Evolutionary conservation across 495 filamentous ascomycete species (phyloP).

Genomic region (Penicillium simplicissimum): DNA sequence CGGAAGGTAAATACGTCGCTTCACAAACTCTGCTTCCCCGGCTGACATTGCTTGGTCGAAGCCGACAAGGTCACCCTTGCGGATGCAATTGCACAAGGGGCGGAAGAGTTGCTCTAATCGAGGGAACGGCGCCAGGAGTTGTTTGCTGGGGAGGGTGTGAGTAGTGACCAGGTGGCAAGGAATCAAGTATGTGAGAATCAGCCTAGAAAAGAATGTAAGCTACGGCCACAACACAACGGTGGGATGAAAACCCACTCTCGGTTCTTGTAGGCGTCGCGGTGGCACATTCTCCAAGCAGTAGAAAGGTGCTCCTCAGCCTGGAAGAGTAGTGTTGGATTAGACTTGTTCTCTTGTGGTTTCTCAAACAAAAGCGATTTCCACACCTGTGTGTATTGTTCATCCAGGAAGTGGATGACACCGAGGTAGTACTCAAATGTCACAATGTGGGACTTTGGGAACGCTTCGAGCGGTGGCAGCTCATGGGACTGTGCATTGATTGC

Average conservation of each 20-base stretch:
- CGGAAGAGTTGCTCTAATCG: slow-evolving; percentile 75
- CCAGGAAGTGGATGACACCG: slow-evolving; percentile 84
- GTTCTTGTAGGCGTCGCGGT: slow-evolving; percentile 68
- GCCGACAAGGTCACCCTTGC: slow-evolving; percentile 72
- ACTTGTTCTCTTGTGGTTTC: not conserved
- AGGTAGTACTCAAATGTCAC: slow-evolving; percentile 97
- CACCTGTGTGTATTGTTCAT: slow-evolving; percentile 85
- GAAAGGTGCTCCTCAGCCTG: slow-evolving; percentile 81
- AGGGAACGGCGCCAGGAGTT: slow-evolving; percentile 73
- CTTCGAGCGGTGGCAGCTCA: slow-evolving; percentile 73
- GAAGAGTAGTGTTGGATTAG: not conserved
- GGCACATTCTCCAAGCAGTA: slow-evolving; percentile 75
- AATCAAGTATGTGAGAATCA: slow-evolving; percentile 94
- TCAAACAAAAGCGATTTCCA: not conserved
- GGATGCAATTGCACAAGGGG: slow-evolving; percentile 75
- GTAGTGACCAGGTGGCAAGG: slow-evolving; percentile 87
- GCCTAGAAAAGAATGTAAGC: slow-evolving; percentile 42
- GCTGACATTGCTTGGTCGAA: slow-evolving; percentile 82
- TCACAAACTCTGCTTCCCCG: slow-evolving; percentile 86
- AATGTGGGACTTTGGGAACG: slow-evolving; percentile 82
- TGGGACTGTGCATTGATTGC: slow-evolving; percentile 69
- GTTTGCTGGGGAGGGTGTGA: slow-evolving; percentile 72
- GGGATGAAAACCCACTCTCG: slow-evolving; percentile 63
- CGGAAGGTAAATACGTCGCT: slow-evolving; percentile 91
- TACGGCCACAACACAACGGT: slow-evolving; percentile 45